phyloP scores from a whole-genome alignment of 2,329 filamentous ascomycete species.

The Dactylella cylindrospora region DNA sequence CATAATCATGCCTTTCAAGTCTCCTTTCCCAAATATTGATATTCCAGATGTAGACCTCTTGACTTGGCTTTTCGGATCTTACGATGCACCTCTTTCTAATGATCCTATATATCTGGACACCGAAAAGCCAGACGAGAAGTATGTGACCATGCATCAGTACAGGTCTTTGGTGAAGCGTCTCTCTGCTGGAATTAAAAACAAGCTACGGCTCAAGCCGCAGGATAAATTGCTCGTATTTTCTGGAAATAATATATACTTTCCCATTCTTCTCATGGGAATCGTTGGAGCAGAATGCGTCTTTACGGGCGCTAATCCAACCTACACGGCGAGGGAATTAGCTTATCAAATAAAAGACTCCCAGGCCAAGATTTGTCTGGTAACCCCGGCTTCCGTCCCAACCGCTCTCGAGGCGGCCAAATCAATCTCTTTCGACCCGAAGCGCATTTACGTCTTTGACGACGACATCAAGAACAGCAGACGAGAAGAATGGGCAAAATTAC shows the following conservation, averaged over 20 bases:
- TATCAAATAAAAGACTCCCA: slow-evolving; percentile 74
- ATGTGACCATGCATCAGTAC: slow-evolving; percentile 65
- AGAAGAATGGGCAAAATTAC: slow-evolving; percentile 51
- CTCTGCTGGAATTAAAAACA: slow-evolving; percentile 57
- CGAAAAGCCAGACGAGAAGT: slow-evolving; percentile 66
- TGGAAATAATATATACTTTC: slow-evolving; percentile 72
- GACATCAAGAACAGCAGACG: slow-evolving; percentile 26
- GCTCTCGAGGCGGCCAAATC: slow-evolving; percentile 67
- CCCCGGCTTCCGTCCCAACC: slow-evolving; percentile 62
- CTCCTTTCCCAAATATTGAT: slow-evolving; percentile 27
- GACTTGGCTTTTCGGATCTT: slow-evolving; percentile 46
- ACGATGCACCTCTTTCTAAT: slow-evolving; percentile 40
- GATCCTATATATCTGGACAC: slow-evolving; percentile 59
- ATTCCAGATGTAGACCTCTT: slow-evolving; percentile 45
- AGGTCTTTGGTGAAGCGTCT: slow-evolving; percentile 72
- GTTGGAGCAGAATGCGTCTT: slow-evolving; percentile 78
- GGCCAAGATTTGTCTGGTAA: slow-evolving; percentile 65
- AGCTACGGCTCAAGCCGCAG: slow-evolving; percentile 58
- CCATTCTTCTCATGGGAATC: slow-evolving; percentile 69
- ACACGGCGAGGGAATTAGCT: slow-evolving; percentile 69
- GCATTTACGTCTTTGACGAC: slow-evolving; percentile 68
- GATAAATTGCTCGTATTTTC: slow-evolving; percentile 74
- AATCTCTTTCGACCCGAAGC: slow-evolving; percentile 59
- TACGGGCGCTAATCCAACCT: slow-evolving; percentile 72
- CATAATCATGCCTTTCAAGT: slow-evolving; percentile 38